Evolutionary conservation across 257 asterid species (phyloP).

Genomic region (Echites panduratus): DNA sequence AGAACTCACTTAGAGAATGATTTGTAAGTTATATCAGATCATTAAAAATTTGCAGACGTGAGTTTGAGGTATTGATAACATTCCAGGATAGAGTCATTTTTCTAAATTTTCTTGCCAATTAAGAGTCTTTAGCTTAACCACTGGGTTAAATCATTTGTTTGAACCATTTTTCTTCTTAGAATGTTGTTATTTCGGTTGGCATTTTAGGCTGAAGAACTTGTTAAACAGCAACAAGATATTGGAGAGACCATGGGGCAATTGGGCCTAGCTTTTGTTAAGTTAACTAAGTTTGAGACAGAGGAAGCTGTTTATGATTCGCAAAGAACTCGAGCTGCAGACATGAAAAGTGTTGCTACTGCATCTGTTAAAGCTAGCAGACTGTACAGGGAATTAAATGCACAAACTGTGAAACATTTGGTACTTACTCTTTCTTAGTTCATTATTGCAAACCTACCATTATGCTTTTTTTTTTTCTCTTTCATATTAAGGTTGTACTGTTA

Average conservation of each 20-base stretch:
- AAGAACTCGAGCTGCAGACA: constrained; percentile 74
- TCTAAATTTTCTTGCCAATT: background rate
- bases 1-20: background rate
- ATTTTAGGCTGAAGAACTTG: constrained; percentile 85
- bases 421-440: background rate
- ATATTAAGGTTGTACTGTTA: background rate
- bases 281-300: constrained; percentile 92
- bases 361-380: constrained; percentile 96
- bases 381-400: constrained; percentile 85
- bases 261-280: constrained; percentile 86
- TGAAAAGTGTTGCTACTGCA: constrained; percentile 94
- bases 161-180: background rate
- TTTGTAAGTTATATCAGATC: background rate
- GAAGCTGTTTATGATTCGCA: constrained; percentile 80
- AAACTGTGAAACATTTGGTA: constrained; percentile 95
- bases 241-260: constrained; percentile 96
- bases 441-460: background rate
- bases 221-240: constrained; percentile 89
- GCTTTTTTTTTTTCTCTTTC: too few species aligned
- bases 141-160: background rate
- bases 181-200: constrained; percentile 3
- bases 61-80: background rate
- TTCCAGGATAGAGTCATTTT: background rate
- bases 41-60: background rate
- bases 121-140: background rate